Conservation (phyloP, 768 basidiomycete species). For the Mycena leptocephala region DNA sequence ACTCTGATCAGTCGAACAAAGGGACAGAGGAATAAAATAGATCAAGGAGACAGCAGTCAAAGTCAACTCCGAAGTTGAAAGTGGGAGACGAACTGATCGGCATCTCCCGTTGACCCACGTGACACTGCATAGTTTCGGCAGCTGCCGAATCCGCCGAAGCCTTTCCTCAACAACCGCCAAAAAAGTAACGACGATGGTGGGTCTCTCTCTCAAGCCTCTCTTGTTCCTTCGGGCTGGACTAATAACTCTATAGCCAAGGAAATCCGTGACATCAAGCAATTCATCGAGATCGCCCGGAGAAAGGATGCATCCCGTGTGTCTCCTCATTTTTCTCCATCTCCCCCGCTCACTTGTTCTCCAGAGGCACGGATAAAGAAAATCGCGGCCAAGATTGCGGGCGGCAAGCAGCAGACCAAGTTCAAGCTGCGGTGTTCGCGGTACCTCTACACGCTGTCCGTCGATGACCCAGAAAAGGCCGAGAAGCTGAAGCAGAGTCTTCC, state of each 20-base stretch:
- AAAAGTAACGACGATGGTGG: constrained; percentile 34
- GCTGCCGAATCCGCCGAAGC: neutral
- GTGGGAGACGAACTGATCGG: neutral
- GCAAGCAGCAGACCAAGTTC: constrained; percentile 94
- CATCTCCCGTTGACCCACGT: neutral
- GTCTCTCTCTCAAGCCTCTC: neutral
- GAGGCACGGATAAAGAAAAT: constrained; percentile 99
- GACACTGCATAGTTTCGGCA: constrained; percentile 4
- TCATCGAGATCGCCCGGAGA: constrained; percentile 96
- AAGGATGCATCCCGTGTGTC: constrained; percentile 96
- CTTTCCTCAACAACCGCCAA: no score
- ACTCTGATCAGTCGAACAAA: no score
- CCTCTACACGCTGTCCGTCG: constrained; percentile 96
- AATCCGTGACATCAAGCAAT: constrained; percentile 98
- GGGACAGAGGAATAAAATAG: no score
- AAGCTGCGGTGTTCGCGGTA: constrained; percentile 98
- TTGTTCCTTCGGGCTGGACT: neutral
- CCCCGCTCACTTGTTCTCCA: constrained; percentile 49
- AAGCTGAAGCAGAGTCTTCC: constrained; percentile 97
- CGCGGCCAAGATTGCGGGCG: constrained; percentile 74
- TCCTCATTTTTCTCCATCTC: constrained; percentile 11
- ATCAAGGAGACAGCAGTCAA: no score
- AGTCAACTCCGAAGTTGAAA: no score
- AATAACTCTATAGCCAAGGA: constrained; percentile 83
- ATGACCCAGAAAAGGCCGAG: constrained; percentile 98